Evolutionary conservation across 305 asterid species (phyloP).

Genomic region (Fraxinus latifolia): DNA sequence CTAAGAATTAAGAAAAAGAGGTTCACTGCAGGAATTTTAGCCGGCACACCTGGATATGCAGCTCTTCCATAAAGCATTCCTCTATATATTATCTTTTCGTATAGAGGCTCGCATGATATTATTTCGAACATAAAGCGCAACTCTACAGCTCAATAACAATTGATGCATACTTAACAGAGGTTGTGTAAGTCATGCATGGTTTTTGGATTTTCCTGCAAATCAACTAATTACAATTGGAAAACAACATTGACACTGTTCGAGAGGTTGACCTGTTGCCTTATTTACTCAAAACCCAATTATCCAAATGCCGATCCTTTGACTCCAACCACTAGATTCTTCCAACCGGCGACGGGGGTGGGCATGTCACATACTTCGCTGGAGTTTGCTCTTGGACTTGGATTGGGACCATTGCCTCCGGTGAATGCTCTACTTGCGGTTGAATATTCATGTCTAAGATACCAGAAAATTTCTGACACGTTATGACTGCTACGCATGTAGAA

Average conservation of each 20-base stretch:
- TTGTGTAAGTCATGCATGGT: neutral
- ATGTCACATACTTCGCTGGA: slow-evolving; percentile 54
- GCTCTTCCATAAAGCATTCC: neutral
- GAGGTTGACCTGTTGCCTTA: neutral
- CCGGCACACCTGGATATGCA: neutral
- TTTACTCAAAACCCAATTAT: neutral
- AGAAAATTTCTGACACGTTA: slow-evolving; percentile 50
- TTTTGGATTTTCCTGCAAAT: neutral
- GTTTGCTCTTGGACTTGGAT: slow-evolving; percentile 22
- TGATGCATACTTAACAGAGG: neutral
- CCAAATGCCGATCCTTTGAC: neutral
- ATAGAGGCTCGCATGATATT: neutral
- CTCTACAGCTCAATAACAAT: neutral
- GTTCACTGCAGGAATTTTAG: neutral
- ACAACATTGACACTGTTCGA: neutral
- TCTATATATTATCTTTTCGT: neutral
- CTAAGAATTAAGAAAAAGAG: neutral
- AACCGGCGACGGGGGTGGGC: slow-evolving; percentile 89
- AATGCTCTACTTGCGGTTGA: slow-evolving; percentile 25
- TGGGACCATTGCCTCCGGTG: slow-evolving; percentile 26
- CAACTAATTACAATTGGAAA: neutral
- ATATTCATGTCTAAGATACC: slow-evolving; percentile 35
- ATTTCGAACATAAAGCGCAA: neutral
- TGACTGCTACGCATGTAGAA: slow-evolving; percentile 64
- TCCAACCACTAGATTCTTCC: slow-evolving; percentile 58